Conservation (phyloP, 805 yeast species). For the Pichia gijzeniarum region DNA sequence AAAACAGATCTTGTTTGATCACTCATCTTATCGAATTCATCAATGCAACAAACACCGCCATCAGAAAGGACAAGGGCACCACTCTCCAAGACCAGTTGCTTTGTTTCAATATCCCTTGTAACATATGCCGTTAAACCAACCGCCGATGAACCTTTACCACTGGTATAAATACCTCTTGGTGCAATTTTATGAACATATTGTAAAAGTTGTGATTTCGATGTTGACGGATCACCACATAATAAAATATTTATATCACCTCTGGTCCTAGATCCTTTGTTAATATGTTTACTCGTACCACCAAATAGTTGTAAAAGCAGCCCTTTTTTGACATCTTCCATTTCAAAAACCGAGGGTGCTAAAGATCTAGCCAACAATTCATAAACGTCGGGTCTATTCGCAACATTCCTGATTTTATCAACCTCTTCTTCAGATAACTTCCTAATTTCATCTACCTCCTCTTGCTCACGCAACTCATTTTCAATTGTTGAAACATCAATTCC, state of each 20-base stretch:
- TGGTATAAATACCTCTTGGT: conserved; percentile 95
- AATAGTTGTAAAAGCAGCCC: conserved; percentile 89
- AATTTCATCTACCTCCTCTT: conserved; percentile 69
- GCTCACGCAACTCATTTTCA: conserved; percentile 52
- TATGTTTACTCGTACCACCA: conserved; percentile 90
- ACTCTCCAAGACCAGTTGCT: conserved; percentile 85
- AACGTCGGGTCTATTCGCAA: conserved; percentile 65
- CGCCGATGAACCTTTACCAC: conserved; percentile 98
- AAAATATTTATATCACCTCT: conserved; percentile 93
- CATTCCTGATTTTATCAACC: conserved; percentile 51
- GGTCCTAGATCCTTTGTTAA: conserved; percentile 85
- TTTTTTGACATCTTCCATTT: conserved; percentile 93
- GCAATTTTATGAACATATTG: conserved; percentile 97
- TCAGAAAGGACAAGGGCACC: conserved; percentile 96
- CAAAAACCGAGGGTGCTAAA: conserved; percentile 94
- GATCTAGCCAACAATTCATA: conserved; percentile 85
- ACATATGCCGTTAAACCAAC: conserved; percentile 98
- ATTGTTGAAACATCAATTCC: conserved; percentile 74
- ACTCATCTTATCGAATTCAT: conserved; percentile 96
- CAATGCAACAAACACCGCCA: conserved; percentile 98
- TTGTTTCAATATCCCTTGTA: conserved; percentile 89
- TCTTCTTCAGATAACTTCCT: conserved; percentile 67
- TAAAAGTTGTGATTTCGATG: conserved; percentile 89
- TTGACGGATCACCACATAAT: conserved; percentile 97
- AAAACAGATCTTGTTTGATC: conserved; percentile 90